Conservation (phyloP, 1,284 basidiomycete species). For the Rhodotorula sp. region DNA sequence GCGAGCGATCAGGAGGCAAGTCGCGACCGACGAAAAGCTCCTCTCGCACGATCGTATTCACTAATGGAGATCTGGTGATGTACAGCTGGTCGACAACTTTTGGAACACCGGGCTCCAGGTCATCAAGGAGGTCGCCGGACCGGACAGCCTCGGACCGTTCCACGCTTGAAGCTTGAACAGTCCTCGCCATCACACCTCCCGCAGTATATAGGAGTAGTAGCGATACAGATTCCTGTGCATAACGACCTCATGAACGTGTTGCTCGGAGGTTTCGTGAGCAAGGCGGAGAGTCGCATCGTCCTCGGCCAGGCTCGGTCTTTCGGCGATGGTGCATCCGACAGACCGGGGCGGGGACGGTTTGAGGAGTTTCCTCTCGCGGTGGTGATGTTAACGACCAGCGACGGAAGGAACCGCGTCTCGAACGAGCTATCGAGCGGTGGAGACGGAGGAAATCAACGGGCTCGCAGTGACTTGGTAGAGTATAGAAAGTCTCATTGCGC, state of each 20-base stretch:
- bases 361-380: no score
- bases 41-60: no score
- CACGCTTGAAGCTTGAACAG: constrained; percentile 13
- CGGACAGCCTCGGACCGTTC: constrained; percentile 25
- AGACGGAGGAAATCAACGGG: constrained; percentile 73
- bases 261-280: no score
- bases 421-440: constrained; percentile 81
- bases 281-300: not conserved
- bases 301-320: no score
- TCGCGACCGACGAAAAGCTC: not conserved
- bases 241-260: no score
- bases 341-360: no score
- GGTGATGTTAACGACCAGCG: constrained; percentile 45
- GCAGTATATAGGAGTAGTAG: no score
- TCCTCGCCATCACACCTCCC: no score
- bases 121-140: constrained; percentile 32
- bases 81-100: constrained; percentile 42
- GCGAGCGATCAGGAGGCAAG: constrained; percentile 33
- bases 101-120: constrained; percentile 28
- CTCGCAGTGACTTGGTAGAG: constrained; percentile 76
- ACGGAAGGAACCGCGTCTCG: constrained; percentile 61
- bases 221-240: no score
- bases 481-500: no score
- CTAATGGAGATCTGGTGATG: not conserved
- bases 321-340: no score